Base-by-base conservation (phyloP, 768 basidiomycete genomes). In the Boletus speciosus region DNA sequence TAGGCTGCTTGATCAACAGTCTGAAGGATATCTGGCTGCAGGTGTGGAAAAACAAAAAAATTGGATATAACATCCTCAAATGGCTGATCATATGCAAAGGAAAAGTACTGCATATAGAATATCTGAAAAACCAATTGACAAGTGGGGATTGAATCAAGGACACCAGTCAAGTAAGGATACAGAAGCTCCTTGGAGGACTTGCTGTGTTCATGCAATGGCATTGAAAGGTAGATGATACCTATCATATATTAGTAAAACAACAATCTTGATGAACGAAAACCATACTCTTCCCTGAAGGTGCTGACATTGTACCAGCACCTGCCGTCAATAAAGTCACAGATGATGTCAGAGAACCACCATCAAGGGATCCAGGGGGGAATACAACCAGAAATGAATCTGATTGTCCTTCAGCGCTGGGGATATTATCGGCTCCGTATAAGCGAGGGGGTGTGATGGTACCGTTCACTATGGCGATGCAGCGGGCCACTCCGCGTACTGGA, bases 251-350 rank as follows among this genome's bases (percentile, higher is more conserved):
- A 27, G 54, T 59, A 49, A 55, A 47, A 40, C 9, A 51, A 29
- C 25, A 35, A 36, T 36, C 16, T 2, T n/a, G 35, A 37, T n/a
- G 31, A 37, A 44, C 21, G 19, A 31, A 48, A 42, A 52, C 35
- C 49, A 27, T 58, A 74, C 84, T 88, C 77, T 84, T 85, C 3
- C 82, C 88, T 46, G 76, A 73, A 0, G 93, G 93, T 21, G 88
- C 78, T 5, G 87, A 84, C 73, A 91, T 74, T 14, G 85, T 85
- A 9, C 82, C 85, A 63, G 86, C 82, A 3, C 92, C 93, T 1
- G 83, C 81, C 21, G 88, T 73, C 34, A 94, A 69, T 1, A 78
- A 82, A 44, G 83, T 85, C 3, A 81, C 85, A 4, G 83, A 73
- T 2, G 73, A 73, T 5, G 69, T 68, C 3, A 76, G 73, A 21